phyloP scores from a whole-genome alignment of 1,139 yeast genomes.

The Scheffersomyces titani region DNA sequence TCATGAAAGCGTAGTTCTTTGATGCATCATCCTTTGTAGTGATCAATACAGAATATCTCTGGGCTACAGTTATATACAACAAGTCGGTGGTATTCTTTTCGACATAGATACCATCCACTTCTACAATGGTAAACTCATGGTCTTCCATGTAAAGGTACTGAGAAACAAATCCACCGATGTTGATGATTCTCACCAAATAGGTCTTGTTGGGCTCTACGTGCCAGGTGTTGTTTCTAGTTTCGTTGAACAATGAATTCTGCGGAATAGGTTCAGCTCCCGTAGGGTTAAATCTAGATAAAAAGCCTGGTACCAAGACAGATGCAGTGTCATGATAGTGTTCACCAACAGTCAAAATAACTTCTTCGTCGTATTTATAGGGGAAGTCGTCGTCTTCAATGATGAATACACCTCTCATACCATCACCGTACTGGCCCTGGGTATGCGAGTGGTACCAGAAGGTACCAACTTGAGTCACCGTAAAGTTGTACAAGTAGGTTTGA shows the following conservation, averaged over 20 bases:
- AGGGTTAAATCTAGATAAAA: conserved; percentile 77
- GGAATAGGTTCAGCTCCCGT: conserved; percentile 98
- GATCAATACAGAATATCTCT: conserved; percentile 73
- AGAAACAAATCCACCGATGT: conserved; percentile 85
- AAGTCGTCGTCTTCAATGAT: conserved; percentile 62
- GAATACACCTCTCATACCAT: conserved; percentile 84
- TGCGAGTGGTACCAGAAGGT: conserved; percentile 97
- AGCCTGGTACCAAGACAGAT: conserved; percentile 50
- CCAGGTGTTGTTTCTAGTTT: conserved; percentile 71
- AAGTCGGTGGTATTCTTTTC: conserved; percentile 61
- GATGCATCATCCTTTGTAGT: conserved; percentile 63
- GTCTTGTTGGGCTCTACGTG: conserved; percentile 76
- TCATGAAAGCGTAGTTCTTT: conserved; percentile 75
- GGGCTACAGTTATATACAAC: conserved; percentile 73
- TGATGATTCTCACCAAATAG: conserved; percentile 73
- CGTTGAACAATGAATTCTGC: conserved; percentile 72
- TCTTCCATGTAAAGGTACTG: conserved; percentile 86
- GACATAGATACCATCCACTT: conserved; percentile 78
- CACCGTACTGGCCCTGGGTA: conserved; percentile 81
- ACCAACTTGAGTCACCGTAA: conserved; percentile 82
- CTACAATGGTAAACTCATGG: conserved; percentile 79
- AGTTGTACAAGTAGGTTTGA: conserved; percentile 67
- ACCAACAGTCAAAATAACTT: conserved; percentile 61
- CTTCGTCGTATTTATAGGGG: conserved; percentile 68
- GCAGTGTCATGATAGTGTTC: conserved; percentile 85